phyloP scores from a whole-genome alignment of 2,329 filamentous ascomycete species.

The Aureobasidium sp. region DNA sequence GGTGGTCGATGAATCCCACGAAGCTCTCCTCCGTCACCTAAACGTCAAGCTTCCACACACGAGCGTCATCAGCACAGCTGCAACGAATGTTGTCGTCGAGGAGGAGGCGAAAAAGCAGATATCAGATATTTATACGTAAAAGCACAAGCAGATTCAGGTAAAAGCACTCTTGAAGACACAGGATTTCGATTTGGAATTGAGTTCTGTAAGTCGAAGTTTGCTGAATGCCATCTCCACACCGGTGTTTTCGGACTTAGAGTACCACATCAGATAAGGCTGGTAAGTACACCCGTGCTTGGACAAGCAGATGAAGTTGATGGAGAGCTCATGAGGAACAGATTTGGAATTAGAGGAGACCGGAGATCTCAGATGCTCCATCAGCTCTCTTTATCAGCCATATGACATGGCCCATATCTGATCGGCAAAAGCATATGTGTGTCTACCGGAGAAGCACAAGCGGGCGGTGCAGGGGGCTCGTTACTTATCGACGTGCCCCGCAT shows the following conservation, averaged over 20 bases:
- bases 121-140: too few species aligned
- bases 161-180: too few species aligned
- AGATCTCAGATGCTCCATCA: too few species aligned
- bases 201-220: neutral
- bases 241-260: neutral
- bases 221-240: neutral
- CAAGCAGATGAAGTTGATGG: neutral
- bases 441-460: neutral
- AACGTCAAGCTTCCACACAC: too few species aligned
- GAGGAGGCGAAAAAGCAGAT: neutral
- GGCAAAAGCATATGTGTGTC: neutral
- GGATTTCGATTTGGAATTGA: neutral
- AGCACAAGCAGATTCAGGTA: neutral
- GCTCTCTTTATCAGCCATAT: too few species aligned
- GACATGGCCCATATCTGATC: neutral
- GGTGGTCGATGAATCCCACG: neutral
- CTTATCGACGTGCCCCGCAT: conserved; percentile 3
- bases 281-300: neutral
- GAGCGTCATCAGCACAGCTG: too few species aligned
- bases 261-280: neutral
- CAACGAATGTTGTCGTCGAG: too few species aligned
- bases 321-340: too few species aligned
- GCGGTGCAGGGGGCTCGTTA: neutral
- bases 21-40: neutral
- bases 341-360: too few species aligned